These are phyloP conservation scores for Phytophthora rubi DNA, from an alignment of 352 stramenopile species.

Conservation along the genomic window DNA sequence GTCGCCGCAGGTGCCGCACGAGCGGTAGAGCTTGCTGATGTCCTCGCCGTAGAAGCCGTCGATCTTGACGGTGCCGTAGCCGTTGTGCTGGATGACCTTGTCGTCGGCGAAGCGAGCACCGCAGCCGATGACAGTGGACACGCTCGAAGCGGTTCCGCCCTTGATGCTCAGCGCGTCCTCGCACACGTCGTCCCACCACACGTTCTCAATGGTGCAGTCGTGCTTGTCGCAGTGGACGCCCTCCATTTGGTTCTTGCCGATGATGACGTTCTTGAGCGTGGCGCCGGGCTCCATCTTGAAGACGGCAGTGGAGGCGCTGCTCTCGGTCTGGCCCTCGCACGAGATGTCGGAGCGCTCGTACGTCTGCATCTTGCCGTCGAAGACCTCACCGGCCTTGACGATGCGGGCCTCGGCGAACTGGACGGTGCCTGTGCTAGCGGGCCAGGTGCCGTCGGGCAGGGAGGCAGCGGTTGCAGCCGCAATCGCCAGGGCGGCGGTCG, in stretches of 20 bases:
- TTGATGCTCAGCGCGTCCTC: not conserved
- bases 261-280: not conserved
- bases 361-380: conserved; percentile 24
- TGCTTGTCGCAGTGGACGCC: not conserved
- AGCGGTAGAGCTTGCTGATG: conserved; percentile 1
- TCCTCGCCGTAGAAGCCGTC: conserved; percentile 9
- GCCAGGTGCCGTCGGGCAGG: conserved; percentile 25
- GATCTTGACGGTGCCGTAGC: conserved; percentile 24
- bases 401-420: conserved; percentile 31
- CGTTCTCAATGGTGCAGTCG: not conserved
- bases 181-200: not conserved
- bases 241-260: not conserved
- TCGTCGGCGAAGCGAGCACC: conserved; percentile 46
- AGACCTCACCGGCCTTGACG: conserved; percentile 38
- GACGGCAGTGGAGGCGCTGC: not conserved
- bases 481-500: conserved; percentile 12
- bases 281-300: not conserved
- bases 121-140: conserved; percentile 25
- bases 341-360: not conserved
- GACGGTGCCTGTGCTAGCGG: conserved; percentile 18
- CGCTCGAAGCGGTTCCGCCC: conserved; percentile 29
- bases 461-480: conserved; percentile 8
- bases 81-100: conserved; percentile 51
- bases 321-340: not conserved
- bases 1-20: conserved; percentile 6